Percentiles rank a stretch among this genome's conserved stretches.
Evolutionary conservation across 73 alveolate species (phyloP).

Genomic region (Paramecium pentaurelia): DNA sequence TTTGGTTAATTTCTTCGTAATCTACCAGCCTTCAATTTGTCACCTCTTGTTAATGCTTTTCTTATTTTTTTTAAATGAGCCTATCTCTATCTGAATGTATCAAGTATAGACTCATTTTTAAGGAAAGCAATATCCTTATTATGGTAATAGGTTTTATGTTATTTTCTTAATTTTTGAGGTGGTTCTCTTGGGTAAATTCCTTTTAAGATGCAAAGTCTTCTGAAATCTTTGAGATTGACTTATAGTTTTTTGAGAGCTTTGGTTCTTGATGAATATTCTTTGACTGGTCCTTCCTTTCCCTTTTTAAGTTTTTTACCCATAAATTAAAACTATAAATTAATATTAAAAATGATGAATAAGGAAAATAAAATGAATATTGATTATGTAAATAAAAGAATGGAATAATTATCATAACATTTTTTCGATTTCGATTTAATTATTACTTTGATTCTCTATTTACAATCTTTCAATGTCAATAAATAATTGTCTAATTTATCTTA

Average conservation of each 20-base stretch:
- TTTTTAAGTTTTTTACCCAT: conserved; percentile 85
- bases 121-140: conserved; percentile 91
- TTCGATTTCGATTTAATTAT: background rate
- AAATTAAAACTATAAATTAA: conserved; percentile 25
- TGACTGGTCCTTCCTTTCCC: conserved; percentile 76
- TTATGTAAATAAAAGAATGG: background rate
- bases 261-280: conserved; percentile 86
- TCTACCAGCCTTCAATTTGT: conserved; percentile 68
- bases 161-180: conserved; percentile 94
- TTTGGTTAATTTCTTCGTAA: conserved; percentile 85
- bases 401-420: background rate
- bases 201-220: conserved; percentile 95
- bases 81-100: conserved; percentile 78
- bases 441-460: background rate
- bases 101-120: conserved; percentile 74
- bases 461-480: background rate
- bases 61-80: conserved; percentile 77
- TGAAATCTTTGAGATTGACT: conserved; percentile 83
- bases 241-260: conserved; percentile 92
- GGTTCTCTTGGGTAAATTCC: conserved; percentile 99
- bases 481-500: background rate
- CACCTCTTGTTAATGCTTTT: conserved; percentile 70
- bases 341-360: background rate
- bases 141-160: conserved; percentile 97
- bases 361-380: background rate